Evolutionary conservation across 768 basidiomycete species (phyloP), one percentile per base, ranked within the genome.

Genomic region (Podaxis mareebaensis): DNA sequence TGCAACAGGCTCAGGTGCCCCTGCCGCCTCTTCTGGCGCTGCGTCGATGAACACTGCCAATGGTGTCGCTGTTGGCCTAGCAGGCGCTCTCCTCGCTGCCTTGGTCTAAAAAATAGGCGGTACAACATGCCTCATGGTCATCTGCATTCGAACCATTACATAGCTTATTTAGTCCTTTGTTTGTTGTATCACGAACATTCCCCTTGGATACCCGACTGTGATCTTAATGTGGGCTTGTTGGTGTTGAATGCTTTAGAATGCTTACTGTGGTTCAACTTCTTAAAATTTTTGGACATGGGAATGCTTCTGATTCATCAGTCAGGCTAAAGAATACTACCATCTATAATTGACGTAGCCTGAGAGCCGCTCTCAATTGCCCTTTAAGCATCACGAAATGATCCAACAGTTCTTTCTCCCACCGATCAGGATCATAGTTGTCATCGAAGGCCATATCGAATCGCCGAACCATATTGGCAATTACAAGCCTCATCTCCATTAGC

Each of bases 401-500:
- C 40, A 26, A 60, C 40, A 68, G 38, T 26, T 30, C 33, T 11
- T 53, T 42, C 39, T 64, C 65, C 67, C 67, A 68, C 24, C 22
- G 44, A 17, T 11, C 53, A 8, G 63, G 40, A 40, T 68, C 65
- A 30, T 62, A 68, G 4, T 42, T 58, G 17, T 66, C 65, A 40
- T 62, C 49, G n/a, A 68, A 64, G 3, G 42, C 46, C 39, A 68
- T 59, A 22, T 68, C 65, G 39, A 68, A 65, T 33, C 58, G 53
- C 6, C 57, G 46, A 17, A 66, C 33, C 3, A 66, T 46, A 30
- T 60, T n/a, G 7, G 56, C 61, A 10, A 61, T 58, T 3, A 64
- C 56, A 36, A 64, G 55, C 22, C 77, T 71, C 69, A 80, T 65
- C 56, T 80, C 79, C 54, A 73, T 65, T 59, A 73, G 65, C 1